phyloP scores from a whole-genome alignment of 345 rosid genomes.

The Acer saccharum region DNA sequence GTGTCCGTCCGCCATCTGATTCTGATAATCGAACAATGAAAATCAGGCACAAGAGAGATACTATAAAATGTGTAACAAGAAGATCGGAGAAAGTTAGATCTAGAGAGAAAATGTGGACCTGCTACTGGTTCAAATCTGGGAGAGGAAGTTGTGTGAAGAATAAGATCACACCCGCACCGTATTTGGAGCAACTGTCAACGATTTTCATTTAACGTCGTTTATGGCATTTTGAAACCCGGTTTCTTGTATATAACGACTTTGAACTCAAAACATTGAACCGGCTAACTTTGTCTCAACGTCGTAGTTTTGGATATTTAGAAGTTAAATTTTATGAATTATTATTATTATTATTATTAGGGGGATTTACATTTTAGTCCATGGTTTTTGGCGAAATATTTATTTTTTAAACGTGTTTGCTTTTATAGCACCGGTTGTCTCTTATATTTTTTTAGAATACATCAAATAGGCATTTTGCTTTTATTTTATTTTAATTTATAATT shows the following conservation, averaged over 20 bases:
- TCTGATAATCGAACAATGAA: not conserved
- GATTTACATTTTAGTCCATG: too few species aligned
- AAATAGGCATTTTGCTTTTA: too few species aligned
- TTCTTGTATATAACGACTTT: not conserved
- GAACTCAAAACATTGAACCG: not conserved
- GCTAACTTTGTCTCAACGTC: not conserved
- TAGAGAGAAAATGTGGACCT: not conserved
- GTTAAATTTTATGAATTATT: not conserved
- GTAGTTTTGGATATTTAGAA: not conserved
- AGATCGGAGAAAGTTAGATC: not conserved
- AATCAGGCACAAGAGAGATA: too few species aligned
- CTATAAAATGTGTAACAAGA: not conserved
- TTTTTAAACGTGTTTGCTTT: too few species aligned
- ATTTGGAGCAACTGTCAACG: conserved; percentile 9
- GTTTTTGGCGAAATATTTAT: too few species aligned
- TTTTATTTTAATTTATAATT: too few species aligned
- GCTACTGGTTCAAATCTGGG: not conserved
- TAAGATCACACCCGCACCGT: not conserved
- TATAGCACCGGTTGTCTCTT: too few species aligned
- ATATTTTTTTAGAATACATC: too few species aligned
- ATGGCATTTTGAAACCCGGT: not conserved
- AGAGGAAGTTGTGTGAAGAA: not conserved
- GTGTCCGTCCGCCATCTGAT: conserved; percentile 61
- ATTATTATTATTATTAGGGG: too few species aligned
- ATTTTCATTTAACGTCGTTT: not conserved